These are phyloP conservation scores for Alternaria hordeiaustralica DNA, from an alignment of 2,329 filamentous ascomycete species.

Conservation along the genomic window DNA sequence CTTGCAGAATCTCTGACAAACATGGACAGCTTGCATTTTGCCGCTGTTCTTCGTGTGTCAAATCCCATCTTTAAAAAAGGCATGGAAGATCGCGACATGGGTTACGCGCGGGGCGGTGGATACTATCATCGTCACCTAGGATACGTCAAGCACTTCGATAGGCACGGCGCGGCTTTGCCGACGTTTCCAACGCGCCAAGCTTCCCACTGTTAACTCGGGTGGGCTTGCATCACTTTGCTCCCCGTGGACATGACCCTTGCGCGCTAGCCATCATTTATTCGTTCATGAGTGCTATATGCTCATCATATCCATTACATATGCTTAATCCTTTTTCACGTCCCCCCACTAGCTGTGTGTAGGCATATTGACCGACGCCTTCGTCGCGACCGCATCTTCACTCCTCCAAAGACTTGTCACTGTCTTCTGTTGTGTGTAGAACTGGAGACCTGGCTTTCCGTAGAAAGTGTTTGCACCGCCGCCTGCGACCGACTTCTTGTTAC, in stretches of 20 bases:
- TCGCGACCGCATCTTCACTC: conserved; percentile 80
- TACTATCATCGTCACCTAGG: neutral
- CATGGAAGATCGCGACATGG: conserved; percentile 11
- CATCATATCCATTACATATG: neutral
- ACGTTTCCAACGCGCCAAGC: neutral
- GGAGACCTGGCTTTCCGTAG: conserved; percentile 89
- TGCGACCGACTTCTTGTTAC: conserved; percentile 84
- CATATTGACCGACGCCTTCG: conserved; percentile 89
- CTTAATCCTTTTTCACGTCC: neutral
- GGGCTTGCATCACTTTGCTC: neutral
- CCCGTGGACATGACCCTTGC: neutral
- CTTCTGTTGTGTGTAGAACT: conserved; percentile 97
- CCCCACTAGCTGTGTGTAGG: conserved; percentile 64
- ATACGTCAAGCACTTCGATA: neutral
- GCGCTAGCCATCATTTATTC: neutral
- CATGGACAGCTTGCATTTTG: neutral
- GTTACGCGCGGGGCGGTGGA: neutral
- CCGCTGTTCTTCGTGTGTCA: neutral
- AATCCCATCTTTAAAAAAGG: neutral
- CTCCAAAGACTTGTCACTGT: conserved; percentile 95
- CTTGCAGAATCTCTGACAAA: neutral
- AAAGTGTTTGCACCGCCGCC: conserved; percentile 93
- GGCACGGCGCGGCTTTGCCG: neutral
- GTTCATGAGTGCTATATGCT: neutral
- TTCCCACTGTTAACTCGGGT: neutral